Evolutionary conservation across 2,329 filamentous ascomycete genomes (phyloP), one percentile per base, ranked within the genome.

Genomic region (Cytospora piceicola): DNA sequence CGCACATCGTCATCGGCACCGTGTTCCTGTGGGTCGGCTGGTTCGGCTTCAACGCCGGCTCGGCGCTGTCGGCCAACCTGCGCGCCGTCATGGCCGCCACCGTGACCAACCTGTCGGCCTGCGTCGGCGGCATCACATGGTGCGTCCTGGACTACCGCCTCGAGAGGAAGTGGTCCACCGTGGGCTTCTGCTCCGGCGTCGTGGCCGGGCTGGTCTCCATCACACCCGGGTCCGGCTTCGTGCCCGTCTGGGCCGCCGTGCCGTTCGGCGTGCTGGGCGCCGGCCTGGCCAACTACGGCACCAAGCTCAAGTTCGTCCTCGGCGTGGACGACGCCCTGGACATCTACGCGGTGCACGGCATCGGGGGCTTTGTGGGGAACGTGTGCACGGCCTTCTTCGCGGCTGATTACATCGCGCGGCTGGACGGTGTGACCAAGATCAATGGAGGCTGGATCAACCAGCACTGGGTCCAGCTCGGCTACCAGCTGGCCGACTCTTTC

Each of bases 11-110:
- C 61, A 90, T 96, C 64, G 93, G 93, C 34, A 96, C 93, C 3
- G 92, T 96, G 56, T 96, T 97, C 79, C 88, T 97, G 20, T 97
- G 93, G 93, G 91, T 96, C 20, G 93, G 93, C 62, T 97, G 93
- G 93, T 96, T 96, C 73, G 93, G 93, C 57, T 97, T 97, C 87
- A 97, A 96, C 73, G 92, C 91, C 58, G 93, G 93, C 69, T 93
- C 90, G 20, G 93, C 92, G 17, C 82, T 95, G 63, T 83, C 88
- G 58, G 92, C 92, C 60, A 96, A 95, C 77, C 78, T 96, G 74
- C 89, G 93, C 58, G 92, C 92, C 54, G 85, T 96, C 72, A 93
- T 96, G 89, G 93, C 93, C 54, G 91, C 90, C 14, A 83, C 94
- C 1, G 91, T 94, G 53, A 96, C 93, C 62, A 95, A 96, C 76